Base-by-base conservation (phyloP, 2,329 filamentous ascomycete species). In the Akanthomyces dipterigenus region DNA sequence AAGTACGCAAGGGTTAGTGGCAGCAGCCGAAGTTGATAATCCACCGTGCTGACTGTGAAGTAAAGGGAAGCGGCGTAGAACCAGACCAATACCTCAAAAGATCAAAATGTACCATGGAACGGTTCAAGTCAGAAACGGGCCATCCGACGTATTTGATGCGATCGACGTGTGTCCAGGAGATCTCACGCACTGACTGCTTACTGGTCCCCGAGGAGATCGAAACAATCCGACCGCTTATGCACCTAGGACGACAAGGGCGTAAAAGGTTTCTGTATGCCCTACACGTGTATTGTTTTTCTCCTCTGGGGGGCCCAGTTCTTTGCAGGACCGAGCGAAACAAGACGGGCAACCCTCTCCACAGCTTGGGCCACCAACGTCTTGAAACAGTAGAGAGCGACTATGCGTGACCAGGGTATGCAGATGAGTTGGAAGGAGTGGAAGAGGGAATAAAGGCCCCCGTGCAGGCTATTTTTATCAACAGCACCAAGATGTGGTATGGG, bases 271-370 rank as follows among this genome's bases (percentile, higher is more conserved):
- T 49, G 42, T 55, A 57, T 55, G 58, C 42, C 58, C 43, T 61
- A 55, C 51, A 55, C 51, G 51, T 55, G 38, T 42, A 48, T 48
- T 46, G 42, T 55, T 54, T 55, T 55, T 46, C 20, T 42, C 31
- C 46, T 48, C 31, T 34, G 31, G 40, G 34, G 46, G 50, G 24
- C 58, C 58, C 58, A 55, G 58, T 61, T 60, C 58, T 61, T 61
- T 42, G 60, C 60, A 62, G 60, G 60, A 56, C 60, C 60, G 60
- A 62, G 60, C 60, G 46, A 62, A 62, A 62, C 54, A 57, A 59
- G 54, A 57, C 46, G 31, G 45, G 46, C 38, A 51, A 38, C 14
- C 43, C 53, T 56, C 45, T 57, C 60, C 60, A 56, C 60, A 62
- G 60, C 60, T 62, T 50, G 53, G 48, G 36, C 54, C 60, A 56